Evolutionary conservation across 768 basidiomycete species (phyloP), one percentile per base, ranked within the genome.

Genomic region (Pulveroboletus sp.): DNA sequence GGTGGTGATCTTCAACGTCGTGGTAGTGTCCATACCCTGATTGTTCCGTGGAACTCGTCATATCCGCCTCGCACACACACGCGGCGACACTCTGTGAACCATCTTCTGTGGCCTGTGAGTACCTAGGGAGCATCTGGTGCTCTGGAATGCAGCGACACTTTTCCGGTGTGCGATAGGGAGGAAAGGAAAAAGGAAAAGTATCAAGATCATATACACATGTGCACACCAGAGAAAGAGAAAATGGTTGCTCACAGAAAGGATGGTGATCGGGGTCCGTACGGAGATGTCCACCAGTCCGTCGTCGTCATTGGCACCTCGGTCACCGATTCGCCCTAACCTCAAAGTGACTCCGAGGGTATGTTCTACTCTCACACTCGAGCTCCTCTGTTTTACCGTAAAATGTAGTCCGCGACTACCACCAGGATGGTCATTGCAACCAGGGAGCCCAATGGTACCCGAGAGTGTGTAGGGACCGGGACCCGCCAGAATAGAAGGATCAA

Each of bases 221-320:
- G 14, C 32, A 32, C 14, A 5, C 32, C 14, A 14, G 32, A 26
- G 0, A n/a, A 27, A 28, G 43, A 37, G 37, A 42, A 39, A 24
- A 24, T 0, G 27, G 21, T 28, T 72, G 73, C 87, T 73, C 57
- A 92, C 90, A 3, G 93, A 93, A 40, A 96, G 83, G 43, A 97
- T 81, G 37, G 90, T 83, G 27, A 97, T 77, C 0, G 93, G 92
- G 0, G 84, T 86, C 65, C 93, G 90, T 45, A 95, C 76, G 38
- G 90, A 81, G 56, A 95, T 89, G 60, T 94, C 94, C 64, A 88
- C 93, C 57, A 89, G 67, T 70, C 86, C 76, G 63, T 93, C 90
- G 3, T 83, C 46, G 15, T 74, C 74, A 61, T 88, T 80, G 30
- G 36, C 82, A 10, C 75, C 56, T 60, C 91, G 82, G 59, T 90